phyloP scores from a whole-genome alignment of 306 rosid genomes.

The Potentilla sterilis region DNA sequence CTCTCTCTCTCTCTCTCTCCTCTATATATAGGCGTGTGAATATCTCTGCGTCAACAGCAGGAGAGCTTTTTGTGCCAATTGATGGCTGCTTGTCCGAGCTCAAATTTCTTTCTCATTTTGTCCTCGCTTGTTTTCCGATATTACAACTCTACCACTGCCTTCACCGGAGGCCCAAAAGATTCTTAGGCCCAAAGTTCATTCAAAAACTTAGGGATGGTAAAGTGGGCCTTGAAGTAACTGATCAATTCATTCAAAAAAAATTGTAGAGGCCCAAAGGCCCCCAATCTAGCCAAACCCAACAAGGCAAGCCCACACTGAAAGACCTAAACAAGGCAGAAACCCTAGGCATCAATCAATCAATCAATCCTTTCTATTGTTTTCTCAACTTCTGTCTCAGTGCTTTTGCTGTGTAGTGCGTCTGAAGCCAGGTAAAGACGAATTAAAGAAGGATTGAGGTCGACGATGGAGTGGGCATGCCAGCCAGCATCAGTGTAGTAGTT shows the following conservation, averaged over 20 bases:
- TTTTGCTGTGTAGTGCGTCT: neutral
- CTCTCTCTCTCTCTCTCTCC: no score
- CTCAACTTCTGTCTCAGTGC: neutral
- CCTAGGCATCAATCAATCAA: neutral
- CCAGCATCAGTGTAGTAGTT: neutral
- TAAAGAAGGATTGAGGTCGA: neutral
- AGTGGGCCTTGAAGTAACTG: no score
- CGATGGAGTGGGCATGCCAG: neutral
- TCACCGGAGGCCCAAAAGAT: neutral
- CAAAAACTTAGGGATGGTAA: no score
- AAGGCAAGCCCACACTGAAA: neutral
- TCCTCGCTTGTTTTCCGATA: neutral
- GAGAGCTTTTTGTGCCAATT: neutral
- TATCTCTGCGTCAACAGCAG: neutral
- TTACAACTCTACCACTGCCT: neutral
- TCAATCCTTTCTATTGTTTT: neutral
- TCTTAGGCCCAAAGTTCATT: neutral
- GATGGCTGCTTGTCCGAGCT: conserved; percentile 26
- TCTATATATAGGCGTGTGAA: neutral
- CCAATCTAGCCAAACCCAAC: neutral
- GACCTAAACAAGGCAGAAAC: neutral
- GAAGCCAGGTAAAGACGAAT: neutral
- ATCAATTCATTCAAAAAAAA: no score
- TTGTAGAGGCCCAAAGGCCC: neutral
- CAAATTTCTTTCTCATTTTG: neutral